These are phyloP conservation scores for Tricholoma sp. DNA, from an alignment of 768 basidiomycete genomes.

Conservation along the genomic window DNA sequence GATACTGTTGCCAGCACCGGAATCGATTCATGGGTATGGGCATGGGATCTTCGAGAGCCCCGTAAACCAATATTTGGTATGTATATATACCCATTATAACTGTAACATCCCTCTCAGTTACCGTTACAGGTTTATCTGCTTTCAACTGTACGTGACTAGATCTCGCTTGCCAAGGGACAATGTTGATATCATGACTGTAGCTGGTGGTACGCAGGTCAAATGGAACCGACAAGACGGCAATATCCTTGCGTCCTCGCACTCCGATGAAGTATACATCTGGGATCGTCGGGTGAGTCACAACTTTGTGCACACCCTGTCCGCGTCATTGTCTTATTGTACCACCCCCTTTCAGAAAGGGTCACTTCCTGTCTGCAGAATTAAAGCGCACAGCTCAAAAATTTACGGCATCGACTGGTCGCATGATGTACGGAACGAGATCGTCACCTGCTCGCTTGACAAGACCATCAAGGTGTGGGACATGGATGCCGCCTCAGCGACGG, in stretches of 20 bases:
- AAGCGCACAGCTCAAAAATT: constrained; percentile 86
- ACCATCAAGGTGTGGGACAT: constrained; percentile 87
- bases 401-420: constrained; percentile 98
- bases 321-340: not conserved
- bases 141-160: constrained; percentile 32
- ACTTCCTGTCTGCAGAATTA: constrained; percentile 66
- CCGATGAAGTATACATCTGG: constrained; percentile 87
- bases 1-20: constrained; percentile 85
- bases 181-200: constrained; percentile 31
- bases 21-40: constrained; percentile 92
- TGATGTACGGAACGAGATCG: constrained; percentile 63
- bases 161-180: not conserved
- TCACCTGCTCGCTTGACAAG: constrained; percentile 93
- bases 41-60: constrained; percentile 81
- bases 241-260: constrained; percentile 85
- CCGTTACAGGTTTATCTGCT: constrained; percentile 32
- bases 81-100: constrained; percentile 11
- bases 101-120: not conserved
- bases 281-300: constrained; percentile 70
- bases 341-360: constrained; percentile 69
- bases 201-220: constrained; percentile 91
- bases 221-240: constrained; percentile 90
- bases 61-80: constrained; percentile 73
- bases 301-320: not conserved
- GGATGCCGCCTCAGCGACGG: constrained; percentile 20